Conservation (phyloP, 1,139 yeast genomes). For the Diutina catenulata region DNA sequence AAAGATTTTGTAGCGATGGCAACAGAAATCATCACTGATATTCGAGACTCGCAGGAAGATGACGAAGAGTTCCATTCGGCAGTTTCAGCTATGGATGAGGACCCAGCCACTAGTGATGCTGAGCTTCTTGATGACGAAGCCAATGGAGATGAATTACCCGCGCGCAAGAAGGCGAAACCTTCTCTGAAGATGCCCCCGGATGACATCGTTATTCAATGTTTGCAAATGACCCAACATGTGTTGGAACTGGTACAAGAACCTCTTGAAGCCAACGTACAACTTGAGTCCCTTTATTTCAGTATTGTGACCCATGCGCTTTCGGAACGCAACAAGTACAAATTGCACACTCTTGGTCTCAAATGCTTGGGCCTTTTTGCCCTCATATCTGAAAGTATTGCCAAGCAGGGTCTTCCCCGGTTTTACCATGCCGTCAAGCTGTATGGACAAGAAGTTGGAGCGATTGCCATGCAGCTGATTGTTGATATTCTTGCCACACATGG, state of each 20-base stretch:
- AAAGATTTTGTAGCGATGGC: constrained; percentile 77
- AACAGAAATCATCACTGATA: constrained; percentile 77
- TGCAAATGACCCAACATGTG: constrained; percentile 59
- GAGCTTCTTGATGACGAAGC: constrained; percentile 10
- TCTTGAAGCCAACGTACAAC: constrained; percentile 50
- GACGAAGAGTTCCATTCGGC: constrained; percentile 8
- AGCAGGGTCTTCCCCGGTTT: background rate
- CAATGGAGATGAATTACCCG: constrained; percentile 8
- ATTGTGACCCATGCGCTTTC: constrained; percentile 1
- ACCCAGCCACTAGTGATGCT: too few relatives aligned
- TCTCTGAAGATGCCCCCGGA: constrained; percentile 32
- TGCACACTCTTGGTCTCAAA: background rate
- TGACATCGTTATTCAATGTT: constrained; percentile 50
- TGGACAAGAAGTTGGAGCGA: constrained; percentile 46
- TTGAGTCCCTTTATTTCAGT: constrained; percentile 41
- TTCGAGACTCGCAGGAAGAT: constrained; percentile 44
- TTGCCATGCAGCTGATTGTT: constrained; percentile 59
- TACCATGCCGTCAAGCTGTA: constrained; percentile 36
- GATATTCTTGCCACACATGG: constrained; percentile 79
- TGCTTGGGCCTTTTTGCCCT: constrained; percentile 3
- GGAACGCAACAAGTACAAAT: background rate
- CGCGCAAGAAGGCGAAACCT: constrained; percentile 18
- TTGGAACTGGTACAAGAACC: constrained; percentile 59
- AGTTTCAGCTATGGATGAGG: constrained; percentile 5
- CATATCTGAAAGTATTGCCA: background rate